Conservation (phyloP, 805 yeast genomes). For the Kluyveromyces aestuarii region DNA sequence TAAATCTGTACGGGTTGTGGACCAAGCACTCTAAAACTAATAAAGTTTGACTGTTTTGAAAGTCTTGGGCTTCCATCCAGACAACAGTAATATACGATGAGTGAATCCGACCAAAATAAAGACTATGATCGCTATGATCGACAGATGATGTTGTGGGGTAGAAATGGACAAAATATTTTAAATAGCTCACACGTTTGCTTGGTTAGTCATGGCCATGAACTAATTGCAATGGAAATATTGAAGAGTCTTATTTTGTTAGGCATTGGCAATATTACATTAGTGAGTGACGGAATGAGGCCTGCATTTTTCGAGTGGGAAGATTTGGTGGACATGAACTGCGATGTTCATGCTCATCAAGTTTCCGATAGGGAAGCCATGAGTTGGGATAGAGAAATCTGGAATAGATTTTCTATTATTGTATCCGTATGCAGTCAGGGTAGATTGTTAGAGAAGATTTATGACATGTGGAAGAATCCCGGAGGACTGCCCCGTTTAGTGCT, state of each 20-base stretch:
- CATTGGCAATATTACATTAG: background rate
- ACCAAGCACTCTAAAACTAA: too few relatives aligned
- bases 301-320: constrained; percentile 3
- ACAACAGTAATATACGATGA: background rate
- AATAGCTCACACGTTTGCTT: constrained; percentile 52
- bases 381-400: constrained; percentile 31
- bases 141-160: constrained; percentile 82
- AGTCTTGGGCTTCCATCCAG: too few relatives aligned
- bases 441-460: constrained; percentile 7
- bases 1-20: too few relatives aligned
- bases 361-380: background rate
- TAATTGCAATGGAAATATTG: background rate
- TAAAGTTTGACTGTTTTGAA: too few relatives aligned
- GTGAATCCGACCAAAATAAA: background rate
- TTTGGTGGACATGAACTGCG: background rate
- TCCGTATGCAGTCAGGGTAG: constrained; percentile 23
- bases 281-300: background rate
- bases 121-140: constrained; percentile 61
- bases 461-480: constrained; percentile 24
- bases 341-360: background rate
- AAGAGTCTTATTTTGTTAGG: constrained; percentile 1
- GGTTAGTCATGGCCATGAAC: constrained; percentile 18
- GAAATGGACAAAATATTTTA: constrained; percentile 59
- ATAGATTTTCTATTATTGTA: constrained; percentile 42
- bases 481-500: constrained; percentile 45